These are phyloP conservation scores for Trametes gibbosa DNA, from an alignment of 768 basidiomycete genomes.

Conservation along the genomic window DNA sequence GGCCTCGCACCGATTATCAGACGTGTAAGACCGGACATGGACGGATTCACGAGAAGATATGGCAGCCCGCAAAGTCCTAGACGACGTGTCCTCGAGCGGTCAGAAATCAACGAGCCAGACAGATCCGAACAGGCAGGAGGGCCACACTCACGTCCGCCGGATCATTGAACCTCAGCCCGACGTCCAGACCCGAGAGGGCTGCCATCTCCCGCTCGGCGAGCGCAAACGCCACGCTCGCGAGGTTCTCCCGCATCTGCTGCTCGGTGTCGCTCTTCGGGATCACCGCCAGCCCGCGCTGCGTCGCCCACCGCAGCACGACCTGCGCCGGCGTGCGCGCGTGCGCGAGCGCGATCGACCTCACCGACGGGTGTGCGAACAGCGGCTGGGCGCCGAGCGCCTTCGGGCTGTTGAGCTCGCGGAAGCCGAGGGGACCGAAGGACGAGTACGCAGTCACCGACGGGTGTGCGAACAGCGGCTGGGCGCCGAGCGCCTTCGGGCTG, in stretches of 20 bases:
- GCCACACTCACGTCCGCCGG: constrained; percentile 30
- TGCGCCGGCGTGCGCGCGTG: constrained; percentile 46
- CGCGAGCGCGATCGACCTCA: constrained; percentile 30
- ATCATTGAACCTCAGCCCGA: constrained; percentile 34
- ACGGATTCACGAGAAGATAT: constrained; percentile 17
- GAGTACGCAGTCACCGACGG: constrained; percentile 28
- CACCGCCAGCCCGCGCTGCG: constrained; percentile 69
- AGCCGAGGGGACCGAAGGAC: constrained; percentile 33
- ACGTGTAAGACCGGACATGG: too few relatives aligned
- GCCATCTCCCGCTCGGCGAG: constrained; percentile 34
- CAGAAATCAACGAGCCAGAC: not conserved
- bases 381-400: constrained; percentile 21
- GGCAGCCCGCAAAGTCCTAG: constrained; percentile 19
- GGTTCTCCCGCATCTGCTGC: constrained; percentile 36
- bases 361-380: constrained; percentile 27
- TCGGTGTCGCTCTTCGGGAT: constrained; percentile 67
- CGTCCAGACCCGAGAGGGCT: constrained; percentile 32
- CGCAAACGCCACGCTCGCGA: constrained; percentile 30
- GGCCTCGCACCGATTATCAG: too few relatives aligned
- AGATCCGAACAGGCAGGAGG: too few relatives aligned
- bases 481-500: constrained; percentile 21
- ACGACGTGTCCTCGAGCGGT: not conserved
- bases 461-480: constrained; percentile 29
- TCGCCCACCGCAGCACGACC: constrained; percentile 77
- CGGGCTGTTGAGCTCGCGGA: constrained; percentile 31